phyloP scores from a whole-genome alignment of 2,329 filamentous ascomycete genomes.

The Pezicula neosporulosa region DNA sequence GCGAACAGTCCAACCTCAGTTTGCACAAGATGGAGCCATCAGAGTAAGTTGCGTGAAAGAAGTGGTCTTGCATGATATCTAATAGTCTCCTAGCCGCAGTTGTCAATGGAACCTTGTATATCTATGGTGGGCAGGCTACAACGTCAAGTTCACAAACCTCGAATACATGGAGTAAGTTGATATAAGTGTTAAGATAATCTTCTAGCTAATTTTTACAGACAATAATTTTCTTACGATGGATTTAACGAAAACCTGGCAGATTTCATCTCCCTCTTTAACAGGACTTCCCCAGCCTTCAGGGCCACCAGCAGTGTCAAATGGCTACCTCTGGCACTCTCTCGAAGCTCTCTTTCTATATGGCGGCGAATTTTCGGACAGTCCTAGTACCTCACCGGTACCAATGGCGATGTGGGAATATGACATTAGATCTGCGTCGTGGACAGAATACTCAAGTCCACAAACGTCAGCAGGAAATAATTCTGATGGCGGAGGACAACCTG shows the following conservation, averaged over 20 bases:
- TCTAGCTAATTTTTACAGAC: conserved; percentile 37
- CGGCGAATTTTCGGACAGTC: conserved; percentile 67
- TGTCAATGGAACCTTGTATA: conserved; percentile 72
- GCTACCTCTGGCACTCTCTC: conserved; percentile 74
- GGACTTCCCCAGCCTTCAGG: conserved; percentile 63
- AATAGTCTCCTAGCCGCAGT: conserved; percentile 44
- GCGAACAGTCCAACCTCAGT: conserved; percentile 49
- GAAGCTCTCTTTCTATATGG: conserved; percentile 71
- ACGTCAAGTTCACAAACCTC: conserved; percentile 51
- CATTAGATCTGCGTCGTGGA: conserved; percentile 57
- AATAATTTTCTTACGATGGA: conserved; percentile 73
- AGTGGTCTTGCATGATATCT: not conserved
- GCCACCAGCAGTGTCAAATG: conserved; percentile 67
- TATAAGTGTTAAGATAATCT: not conserved
- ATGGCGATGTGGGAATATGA: conserved; percentile 70
- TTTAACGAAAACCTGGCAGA: conserved; percentile 69
- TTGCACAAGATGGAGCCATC: conserved; percentile 64
- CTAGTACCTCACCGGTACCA: conserved; percentile 49
- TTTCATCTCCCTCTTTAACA: conserved; percentile 56
- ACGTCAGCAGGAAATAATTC: conserved; percentile 64
- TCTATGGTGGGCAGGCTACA: conserved; percentile 69
- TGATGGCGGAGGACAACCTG: conserved; percentile 46
- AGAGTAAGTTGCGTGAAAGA: conserved; percentile 41
- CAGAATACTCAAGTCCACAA: conserved; percentile 55
- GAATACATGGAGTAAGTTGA: conserved; percentile 66